These are phyloP conservation scores for Extremus antarcticus DNA, from an alignment of 495 filamentous ascomycete genomes.

Conservation along the genomic window DNA sequence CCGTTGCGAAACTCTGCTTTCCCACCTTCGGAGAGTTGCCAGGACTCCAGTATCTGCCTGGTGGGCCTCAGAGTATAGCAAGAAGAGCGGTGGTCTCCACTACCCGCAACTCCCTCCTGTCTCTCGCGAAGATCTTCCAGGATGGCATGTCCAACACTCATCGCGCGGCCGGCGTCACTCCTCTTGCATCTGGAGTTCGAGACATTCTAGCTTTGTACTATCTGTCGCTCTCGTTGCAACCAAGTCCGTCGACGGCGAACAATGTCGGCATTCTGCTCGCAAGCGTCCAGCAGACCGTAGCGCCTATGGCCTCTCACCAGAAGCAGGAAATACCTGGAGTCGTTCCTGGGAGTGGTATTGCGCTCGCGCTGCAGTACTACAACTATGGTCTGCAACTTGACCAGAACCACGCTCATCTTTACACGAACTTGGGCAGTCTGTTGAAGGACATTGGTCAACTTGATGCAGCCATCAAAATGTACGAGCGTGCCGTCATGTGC, in stretches of 20 bases:
- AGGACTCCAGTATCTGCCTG: constrained; percentile 62
- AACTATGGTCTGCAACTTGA: constrained; percentile 85
- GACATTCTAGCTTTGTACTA: constrained; percentile 97
- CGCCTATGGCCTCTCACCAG: constrained; percentile 24
- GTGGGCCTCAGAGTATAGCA: constrained; percentile 46
- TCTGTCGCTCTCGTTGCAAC: constrained; percentile 84
- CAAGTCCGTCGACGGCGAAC: constrained; percentile 94
- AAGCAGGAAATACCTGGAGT: constrained; percentile 60
- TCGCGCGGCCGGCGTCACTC: constrained; percentile 44
- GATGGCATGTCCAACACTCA: constrained; percentile 85
- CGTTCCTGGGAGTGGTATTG: constrained; percentile 73
- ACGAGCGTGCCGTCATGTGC: constrained; percentile 85
- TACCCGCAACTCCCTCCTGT: constrained; percentile 90
- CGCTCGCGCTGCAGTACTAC: constrained; percentile 86
- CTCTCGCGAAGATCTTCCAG: constrained; percentile 95
- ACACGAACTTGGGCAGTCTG: constrained; percentile 90
- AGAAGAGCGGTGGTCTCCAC: constrained; percentile 79
- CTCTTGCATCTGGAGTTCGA: constrained; percentile 64
- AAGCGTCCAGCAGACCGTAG: constrained; percentile 69
- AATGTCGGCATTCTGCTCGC: constrained; percentile 96
- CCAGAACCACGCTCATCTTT: constrained; percentile 86
- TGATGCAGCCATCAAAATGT: constrained; percentile 87
- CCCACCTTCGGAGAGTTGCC: constrained; percentile 67
- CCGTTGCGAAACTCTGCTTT: constrained; percentile 80
- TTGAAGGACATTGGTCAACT: constrained; percentile 96